Base-by-base conservation (phyloP, 176 grass and related monocot genomes). In the Musa troglodytarum region DNA sequence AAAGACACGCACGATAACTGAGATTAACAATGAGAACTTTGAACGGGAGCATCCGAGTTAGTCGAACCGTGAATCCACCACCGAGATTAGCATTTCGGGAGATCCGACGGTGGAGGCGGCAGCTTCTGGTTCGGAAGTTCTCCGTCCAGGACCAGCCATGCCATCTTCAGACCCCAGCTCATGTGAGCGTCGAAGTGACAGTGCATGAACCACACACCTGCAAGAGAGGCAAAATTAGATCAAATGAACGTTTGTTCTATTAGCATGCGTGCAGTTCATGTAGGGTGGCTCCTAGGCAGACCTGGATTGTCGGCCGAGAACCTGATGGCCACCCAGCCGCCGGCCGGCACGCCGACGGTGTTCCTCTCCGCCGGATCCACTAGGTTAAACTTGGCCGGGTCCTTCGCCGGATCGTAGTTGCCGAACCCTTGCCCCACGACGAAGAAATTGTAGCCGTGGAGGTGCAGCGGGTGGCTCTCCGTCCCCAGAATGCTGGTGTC, bases 161-260 rank as follows among this genome's bases (percentile, higher is more conserved):
- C 93, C 93, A 92, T 96, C 29, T 72, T 85, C 23, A 96, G 74
- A 10, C 85, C 92, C 92, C 92, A 96, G 54, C 85, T 96, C 49
- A 85, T 71, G 69, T 96, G 92, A 22, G 84, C 87, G 78, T 96
- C 89, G 2, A 90, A 50, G 83, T 96, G 93, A 82, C 93, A 96
- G 75, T 96, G 89, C 92, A 96, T 96, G 81, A 96, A 76, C 89
- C 89, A 96, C 2, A 89, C 87, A 24, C 88, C 92, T 91, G 71
- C 71, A 17, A 51, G 26, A 66, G 75, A 53, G 12, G 63, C 50
- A 24, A 1, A n/a, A 10, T 43, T 43, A 43, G 34, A 43, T 43
- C 4, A 5, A 43, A 43, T 43, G 34, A 43, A 4, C 34, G 6
- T 43, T 43, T 0, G 3, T 43, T 43, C 4, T 43, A 5, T 43